Evolutionary conservation across 805 yeast species (phyloP).

Genomic region (Metschnikowia lunata): DNA sequence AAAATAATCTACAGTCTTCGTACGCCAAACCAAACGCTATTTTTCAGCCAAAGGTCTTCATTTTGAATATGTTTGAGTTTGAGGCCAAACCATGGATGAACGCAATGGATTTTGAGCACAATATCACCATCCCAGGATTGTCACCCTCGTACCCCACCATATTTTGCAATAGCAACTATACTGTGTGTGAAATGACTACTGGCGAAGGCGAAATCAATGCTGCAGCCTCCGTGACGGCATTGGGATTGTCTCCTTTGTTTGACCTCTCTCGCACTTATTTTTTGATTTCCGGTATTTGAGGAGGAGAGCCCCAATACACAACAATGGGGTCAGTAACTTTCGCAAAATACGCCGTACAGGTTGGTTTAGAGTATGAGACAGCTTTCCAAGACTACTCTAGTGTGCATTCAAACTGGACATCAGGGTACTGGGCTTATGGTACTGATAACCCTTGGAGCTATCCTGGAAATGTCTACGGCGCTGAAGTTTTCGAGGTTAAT

Average conservation of each 20-base stretch:
- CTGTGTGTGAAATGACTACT: conserved; percentile 58
- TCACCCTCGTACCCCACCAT: conserved; percentile 56
- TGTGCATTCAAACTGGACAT: conserved; percentile 47
- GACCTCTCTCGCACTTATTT: conserved; percentile 59
- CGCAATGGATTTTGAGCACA: conserved; percentile 44
- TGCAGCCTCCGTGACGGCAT: conserved; percentile 53
- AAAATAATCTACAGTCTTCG: conserved; percentile 19
- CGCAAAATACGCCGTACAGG: conserved; percentile 59
- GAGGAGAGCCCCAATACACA: conserved; percentile 53
- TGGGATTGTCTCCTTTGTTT: conserved; percentile 49
- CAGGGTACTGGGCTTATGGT: conserved; percentile 58
- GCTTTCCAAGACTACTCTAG: conserved; percentile 37
- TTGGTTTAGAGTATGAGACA: conserved; percentile 54
- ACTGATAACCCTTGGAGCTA: conserved; percentile 45
- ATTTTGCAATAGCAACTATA: conserved; percentile 50
- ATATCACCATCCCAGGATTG: conserved; percentile 61
- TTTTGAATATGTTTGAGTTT: conserved; percentile 51
- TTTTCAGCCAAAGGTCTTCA: conserved; percentile 50
- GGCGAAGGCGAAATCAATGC: conserved; percentile 71
- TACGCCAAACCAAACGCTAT: conserved; percentile 30
- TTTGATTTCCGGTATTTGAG: conserved; percentile 63
- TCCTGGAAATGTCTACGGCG: conserved; percentile 55
- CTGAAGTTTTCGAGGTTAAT: conserved; percentile 62
- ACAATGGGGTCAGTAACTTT: conserved; percentile 59
- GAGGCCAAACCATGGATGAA: conserved; percentile 54